phyloP scores from a whole-genome alignment of 352 stramenopile species.

The Globisporangium ultimum region DNA sequence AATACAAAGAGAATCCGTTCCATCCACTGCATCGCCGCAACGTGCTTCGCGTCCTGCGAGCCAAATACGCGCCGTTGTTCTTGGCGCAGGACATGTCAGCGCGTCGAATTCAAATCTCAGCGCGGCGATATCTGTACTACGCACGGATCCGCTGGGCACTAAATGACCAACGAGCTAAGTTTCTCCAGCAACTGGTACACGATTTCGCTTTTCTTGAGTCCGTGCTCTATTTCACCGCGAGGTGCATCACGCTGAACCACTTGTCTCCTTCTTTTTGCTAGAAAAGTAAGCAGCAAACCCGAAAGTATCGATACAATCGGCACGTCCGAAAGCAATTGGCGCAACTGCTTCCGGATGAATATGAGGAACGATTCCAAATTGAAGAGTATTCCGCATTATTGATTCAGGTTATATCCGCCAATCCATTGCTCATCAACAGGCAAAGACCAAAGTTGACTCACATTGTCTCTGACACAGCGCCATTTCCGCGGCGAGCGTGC shows the following conservation, averaged over 20 bases:
- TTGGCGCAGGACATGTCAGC: slow-evolving; percentile 52
- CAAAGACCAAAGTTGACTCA: background rate
- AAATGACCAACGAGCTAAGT: slow-evolving; percentile 23
- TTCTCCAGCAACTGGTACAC: slow-evolving; percentile 43
- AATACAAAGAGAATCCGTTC: slow-evolving; percentile 39
- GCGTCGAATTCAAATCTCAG: slow-evolving; percentile 39
- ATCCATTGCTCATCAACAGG: background rate
- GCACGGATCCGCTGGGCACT: slow-evolving; percentile 42
- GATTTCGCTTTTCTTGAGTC: background rate
- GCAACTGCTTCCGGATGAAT: slow-evolving; percentile 40
- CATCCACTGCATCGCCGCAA: slow-evolving; percentile 31
- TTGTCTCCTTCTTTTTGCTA: slow-evolving; percentile 6
- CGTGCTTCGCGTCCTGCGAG: slow-evolving; percentile 27
- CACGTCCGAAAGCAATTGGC: slow-evolving; percentile 44
- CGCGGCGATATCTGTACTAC: slow-evolving; percentile 37
- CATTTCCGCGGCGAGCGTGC: slow-evolving; percentile 42
- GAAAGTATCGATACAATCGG: slow-evolving; percentile 70
- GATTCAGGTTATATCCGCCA: slow-evolving; percentile 35
- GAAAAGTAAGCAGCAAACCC: slow-evolving; percentile 48
- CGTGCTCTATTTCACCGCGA: background rate
- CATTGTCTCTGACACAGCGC: slow-evolving; percentile 20
- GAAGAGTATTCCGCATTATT: slow-evolving; percentile 34
- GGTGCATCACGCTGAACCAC: background rate
- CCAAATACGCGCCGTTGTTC: slow-evolving; percentile 55
- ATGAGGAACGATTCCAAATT: slow-evolving; percentile 31